phyloP scores from a whole-genome alignment of 2,329 filamentous ascomycete genomes.

The Colletotrichum echinochloae region DNA sequence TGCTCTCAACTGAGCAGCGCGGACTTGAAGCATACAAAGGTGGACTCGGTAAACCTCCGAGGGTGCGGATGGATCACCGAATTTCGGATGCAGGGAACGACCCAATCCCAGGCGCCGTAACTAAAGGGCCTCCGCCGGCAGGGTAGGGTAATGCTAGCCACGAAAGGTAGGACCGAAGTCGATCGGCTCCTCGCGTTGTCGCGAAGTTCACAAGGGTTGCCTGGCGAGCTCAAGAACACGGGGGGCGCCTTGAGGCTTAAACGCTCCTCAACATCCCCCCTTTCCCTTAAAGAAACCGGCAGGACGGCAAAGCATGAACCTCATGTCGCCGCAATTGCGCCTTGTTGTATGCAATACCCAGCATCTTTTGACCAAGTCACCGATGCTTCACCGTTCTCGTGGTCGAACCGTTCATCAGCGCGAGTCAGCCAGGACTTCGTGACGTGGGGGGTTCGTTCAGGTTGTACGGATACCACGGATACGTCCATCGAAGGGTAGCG shows the following conservation, averaged over 20 bases:
- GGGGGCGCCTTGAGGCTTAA: conserved; percentile 6
- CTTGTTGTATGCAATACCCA: background rate
- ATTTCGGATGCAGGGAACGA: conserved; percentile 21
- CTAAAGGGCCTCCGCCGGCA: conserved; percentile 1
- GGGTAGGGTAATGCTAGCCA: conserved; percentile 8
- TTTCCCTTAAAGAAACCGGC: background rate
- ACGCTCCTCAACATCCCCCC: background rate
- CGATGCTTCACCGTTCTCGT: conserved; percentile 2
- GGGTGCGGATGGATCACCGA: conserved; percentile 33
- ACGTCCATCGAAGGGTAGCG: background rate
- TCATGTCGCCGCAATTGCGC: conserved; percentile 2
- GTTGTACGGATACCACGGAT: too few relatives aligned
- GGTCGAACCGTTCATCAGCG: background rate
- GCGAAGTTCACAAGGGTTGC: conserved; percentile 6
- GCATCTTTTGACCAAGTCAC: background rate
- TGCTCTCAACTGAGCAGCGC: conserved; percentile 22
- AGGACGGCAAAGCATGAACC: background rate
- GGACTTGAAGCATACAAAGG: conserved; percentile 12
- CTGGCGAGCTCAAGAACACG: background rate
- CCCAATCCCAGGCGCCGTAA: conserved; percentile 22
- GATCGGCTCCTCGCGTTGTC: conserved; percentile 18
- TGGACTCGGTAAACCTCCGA: conserved; percentile 36
- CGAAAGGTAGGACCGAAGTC: conserved; percentile 26
- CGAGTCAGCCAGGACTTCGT: conserved; percentile 37
- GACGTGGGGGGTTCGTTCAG: conserved; percentile 25